Base-by-base conservation (phyloP, 2,329 filamentous ascomycete species). In the Ciborinia camelliae region DNA sequence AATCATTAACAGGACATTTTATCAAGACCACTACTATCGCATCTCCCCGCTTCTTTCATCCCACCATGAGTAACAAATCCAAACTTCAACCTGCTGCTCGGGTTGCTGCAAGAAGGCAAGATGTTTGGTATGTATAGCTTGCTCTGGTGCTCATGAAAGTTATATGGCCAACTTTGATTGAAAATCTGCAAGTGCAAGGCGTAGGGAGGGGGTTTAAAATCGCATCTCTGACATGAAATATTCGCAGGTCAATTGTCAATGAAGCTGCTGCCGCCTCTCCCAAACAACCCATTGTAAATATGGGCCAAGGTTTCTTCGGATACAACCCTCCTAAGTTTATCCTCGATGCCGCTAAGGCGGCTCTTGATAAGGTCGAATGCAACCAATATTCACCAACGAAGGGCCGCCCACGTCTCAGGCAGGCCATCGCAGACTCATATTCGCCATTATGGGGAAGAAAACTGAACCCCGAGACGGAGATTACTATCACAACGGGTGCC, bases 311-410 rank as follows among this genome's bases (percentile, higher is more conserved):
- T 63, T 92, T 92, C 82, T 93, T 92, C 71, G 94, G 94, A 65
- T 98, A 98, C 78, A 98, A 98, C 75, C 94, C 94, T 64, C 94
- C 94, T 9, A 78, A 88, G 43, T 98, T 97, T 77, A 92, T 97
- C 69, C 81, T 97, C 69, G 85, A 97, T 72, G 95, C 95, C 50
- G 95, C 95, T 60, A 98, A 97, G 78, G 81, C 89, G 47, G 93
- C 94, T 47, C 84, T 99, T 60, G 89, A 97, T 74, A 85, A 87
- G 60, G 94, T 99, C 28, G 95, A 98, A 71, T 97, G 94, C 84
- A 99, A 99, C 78, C 95, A 99, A 81, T 99, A 99, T 82, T 94
- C 92, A 28, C 95, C 93, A 2, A 97, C 95, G 26, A 95, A 92
- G 82, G 95, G 95, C 67, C 88, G 94, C 8, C 94, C 95, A 50